A percentile compares a stretch with the other conserved stretches of the same genome.
Conservation (phyloP, 2,329 filamentous ascomycete genomes). For the Emmonsiellopsis sp. region DNA sequence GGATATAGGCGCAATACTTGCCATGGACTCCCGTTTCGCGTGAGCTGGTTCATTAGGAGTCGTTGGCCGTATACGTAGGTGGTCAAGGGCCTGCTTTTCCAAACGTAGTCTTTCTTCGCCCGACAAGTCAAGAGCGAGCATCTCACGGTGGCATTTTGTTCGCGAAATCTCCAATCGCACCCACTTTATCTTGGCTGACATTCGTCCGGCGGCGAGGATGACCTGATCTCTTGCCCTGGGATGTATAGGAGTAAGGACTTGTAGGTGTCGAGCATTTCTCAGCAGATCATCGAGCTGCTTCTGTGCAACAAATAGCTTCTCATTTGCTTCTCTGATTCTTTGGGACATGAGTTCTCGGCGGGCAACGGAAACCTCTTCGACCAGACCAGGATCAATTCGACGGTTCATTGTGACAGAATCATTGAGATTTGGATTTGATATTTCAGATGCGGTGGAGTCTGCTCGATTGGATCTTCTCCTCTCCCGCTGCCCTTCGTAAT, state of each 20-base stretch:
- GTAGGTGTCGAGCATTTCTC: slow-evolving; percentile 80
- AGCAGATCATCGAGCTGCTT: slow-evolving; percentile 75
- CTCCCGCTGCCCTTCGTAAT: slow-evolving; percentile 62
- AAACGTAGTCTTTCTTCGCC: slow-evolving; percentile 48
- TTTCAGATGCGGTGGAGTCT: slow-evolving; percentile 47
- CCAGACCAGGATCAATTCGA: slow-evolving; percentile 70
- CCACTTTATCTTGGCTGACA: slow-evolving; percentile 88
- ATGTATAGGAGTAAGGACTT: slow-evolving; percentile 81
- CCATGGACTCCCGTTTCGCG: slow-evolving; percentile 9
- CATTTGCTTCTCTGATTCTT: slow-evolving; percentile 75
- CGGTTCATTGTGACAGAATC: slow-evolving; percentile 62
- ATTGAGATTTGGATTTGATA: slow-evolving; percentile 56
- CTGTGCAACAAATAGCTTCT: slow-evolving; percentile 62
- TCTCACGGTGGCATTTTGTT: slow-evolving; percentile 81
- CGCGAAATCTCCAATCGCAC: slow-evolving; percentile 90
- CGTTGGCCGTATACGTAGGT: slow-evolving; percentile 10
- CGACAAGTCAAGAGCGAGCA: slow-evolving; percentile 74
- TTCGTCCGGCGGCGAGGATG: slow-evolving; percentile 71
- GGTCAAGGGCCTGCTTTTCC: slow-evolving; percentile 21
- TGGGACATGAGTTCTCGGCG: slow-evolving; percentile 72
- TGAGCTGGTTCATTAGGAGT: slow-evolving; percentile 13
- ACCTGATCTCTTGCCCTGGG: slow-evolving; percentile 82
- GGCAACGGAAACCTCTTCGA: slow-evolving; percentile 74
- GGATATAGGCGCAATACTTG: slow-evolving; percentile 17
- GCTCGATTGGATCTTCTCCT: slow-evolving; percentile 60